phyloP scores from a whole-genome alignment of 352 stramenopile genomes.

The Phytopythium vexans region DNA sequence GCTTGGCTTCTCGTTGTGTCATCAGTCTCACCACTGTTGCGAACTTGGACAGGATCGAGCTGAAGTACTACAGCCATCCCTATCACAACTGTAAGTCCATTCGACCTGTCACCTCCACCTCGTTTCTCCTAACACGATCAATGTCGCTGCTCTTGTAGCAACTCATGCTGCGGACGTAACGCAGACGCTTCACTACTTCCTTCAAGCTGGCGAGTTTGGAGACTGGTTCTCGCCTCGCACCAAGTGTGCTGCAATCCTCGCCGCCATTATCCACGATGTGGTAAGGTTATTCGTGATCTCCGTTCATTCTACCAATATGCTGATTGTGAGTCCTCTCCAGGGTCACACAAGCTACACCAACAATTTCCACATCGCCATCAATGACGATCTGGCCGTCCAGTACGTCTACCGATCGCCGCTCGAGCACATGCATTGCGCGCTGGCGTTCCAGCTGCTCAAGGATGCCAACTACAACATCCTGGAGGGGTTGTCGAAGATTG shows the following conservation, averaged over 20 bases:
- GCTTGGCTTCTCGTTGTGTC: neutral
- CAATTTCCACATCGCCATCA: constrained; percentile 83
- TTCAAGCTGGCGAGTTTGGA: constrained; percentile 47
- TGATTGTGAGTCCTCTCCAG: constrained; percentile 12
- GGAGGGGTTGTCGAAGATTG: constrained; percentile 61
- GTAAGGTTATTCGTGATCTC: constrained; percentile 18
- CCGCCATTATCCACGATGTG: constrained; percentile 83
- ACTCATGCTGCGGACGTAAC: constrained; percentile 83
- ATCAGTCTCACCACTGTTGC: neutral
- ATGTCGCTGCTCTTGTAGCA: constrained; percentile 24
- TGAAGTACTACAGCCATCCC: constrained; percentile 64
- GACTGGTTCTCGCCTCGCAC: constrained; percentile 52
- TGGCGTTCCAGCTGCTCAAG: constrained; percentile 79
- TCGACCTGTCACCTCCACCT: neutral
- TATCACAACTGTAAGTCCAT: constrained; percentile 76
- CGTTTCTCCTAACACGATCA: neutral
- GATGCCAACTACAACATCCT: constrained; percentile 69
- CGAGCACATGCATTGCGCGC: constrained; percentile 85
- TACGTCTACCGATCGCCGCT: constrained; percentile 84
- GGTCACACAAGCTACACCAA: constrained; percentile 87
- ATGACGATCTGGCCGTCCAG: constrained; percentile 75
- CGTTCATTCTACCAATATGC: neutral
- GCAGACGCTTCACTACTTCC: constrained; percentile 72
- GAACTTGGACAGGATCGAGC: constrained; percentile 31
- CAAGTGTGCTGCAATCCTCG: constrained; percentile 71